Evolutionary conservation across 805 yeast genomes (phyloP).

Genomic region (Kodamaea nitidulidarum): DNA sequence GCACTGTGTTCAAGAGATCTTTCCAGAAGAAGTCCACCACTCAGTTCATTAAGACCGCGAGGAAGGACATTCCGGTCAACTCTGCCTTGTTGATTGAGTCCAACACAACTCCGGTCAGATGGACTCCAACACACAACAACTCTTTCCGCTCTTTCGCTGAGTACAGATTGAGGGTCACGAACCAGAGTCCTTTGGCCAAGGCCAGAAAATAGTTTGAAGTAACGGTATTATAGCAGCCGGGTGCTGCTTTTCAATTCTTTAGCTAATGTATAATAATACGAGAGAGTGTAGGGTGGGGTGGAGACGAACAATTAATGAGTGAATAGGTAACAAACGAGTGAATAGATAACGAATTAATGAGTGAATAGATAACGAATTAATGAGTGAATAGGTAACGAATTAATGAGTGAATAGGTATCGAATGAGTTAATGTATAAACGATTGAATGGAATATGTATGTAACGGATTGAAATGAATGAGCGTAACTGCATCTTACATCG

Average conservation of each 20-base stretch:
- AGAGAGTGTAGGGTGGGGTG: too few species aligned
- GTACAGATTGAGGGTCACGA: slow-evolving; percentile 38
- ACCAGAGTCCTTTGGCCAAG: slow-evolving; percentile 39
- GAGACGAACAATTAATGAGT: too few species aligned
- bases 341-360: too few species aligned
- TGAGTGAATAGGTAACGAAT: too few species aligned
- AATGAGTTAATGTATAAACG: too few species aligned
- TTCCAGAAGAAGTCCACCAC: slow-evolving; percentile 29
- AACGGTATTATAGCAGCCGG: too few species aligned
- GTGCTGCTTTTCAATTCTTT: slow-evolving; percentile 6
- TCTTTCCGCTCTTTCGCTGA: slow-evolving; percentile 42
- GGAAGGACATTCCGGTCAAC: slow-evolving; percentile 11
- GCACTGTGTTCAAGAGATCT: slow-evolving; percentile 17
- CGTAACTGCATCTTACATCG: too few species aligned
- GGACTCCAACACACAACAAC: slow-evolving; percentile 37
- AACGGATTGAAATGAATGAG: too few species aligned
- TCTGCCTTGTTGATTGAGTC: slow-evolving; percentile 10
- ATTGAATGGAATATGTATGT: too few species aligned
- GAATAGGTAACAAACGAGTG: too few species aligned
- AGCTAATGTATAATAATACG: background rate
- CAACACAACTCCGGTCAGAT: slow-evolving; percentile 22
- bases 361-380: too few species aligned
- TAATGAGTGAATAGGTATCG: too few species aligned
- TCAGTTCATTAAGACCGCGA: slow-evolving; percentile 22
- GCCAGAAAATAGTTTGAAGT: slow-evolving; percentile 15